phyloP scores from a whole-genome alignment of 768 basidiomycete genomes.

The Kockovaella imperatae region DNA sequence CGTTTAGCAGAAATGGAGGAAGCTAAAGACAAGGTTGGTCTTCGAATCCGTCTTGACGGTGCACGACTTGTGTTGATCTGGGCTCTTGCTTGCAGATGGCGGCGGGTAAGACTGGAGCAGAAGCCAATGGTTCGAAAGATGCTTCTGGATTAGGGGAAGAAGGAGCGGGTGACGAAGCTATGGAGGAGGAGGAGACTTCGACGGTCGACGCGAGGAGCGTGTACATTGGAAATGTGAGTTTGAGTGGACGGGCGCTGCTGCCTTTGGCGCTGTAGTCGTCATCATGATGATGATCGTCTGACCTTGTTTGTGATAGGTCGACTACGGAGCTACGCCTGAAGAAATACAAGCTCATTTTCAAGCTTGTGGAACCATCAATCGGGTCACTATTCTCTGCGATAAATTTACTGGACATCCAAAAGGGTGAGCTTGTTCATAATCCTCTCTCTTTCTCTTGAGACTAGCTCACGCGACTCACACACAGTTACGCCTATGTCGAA shows the following conservation, averaged over 20 bases:
- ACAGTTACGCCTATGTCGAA: constrained; percentile 94
- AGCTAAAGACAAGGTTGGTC: constrained; percentile 37
- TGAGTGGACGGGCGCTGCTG: background rate
- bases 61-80: too few species aligned
- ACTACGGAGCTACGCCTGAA: constrained; percentile 93
- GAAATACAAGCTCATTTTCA: constrained; percentile 97
- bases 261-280: background rate
- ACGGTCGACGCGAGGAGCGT: constrained; percentile 76
- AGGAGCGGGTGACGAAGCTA: constrained; percentile 34
- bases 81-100: background rate
- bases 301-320: constrained; percentile 57
- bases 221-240: constrained; percentile 87
- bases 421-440: constrained; percentile 56
- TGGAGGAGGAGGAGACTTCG: constrained; percentile 73
- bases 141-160: constrained; percentile 19
- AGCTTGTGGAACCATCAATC: constrained; percentile 94
- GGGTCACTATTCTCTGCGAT: constrained; percentile 98
- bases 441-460: constrained; percentile 7
- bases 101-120: constrained; percentile 1
- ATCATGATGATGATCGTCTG: background rate
- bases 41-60: background rate
- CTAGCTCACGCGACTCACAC: constrained; percentile 40
- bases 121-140: constrained; percentile 4
- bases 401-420: constrained; percentile 99
- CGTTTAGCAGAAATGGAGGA: constrained; percentile 44